Percentiles rank a stretch among this genome's conserved stretches.
These are phyloP conservation scores for Tripterygium wilfordii DNA, from an alignment of 177 flowering plant species.

Conservation along the genomic window DNA sequence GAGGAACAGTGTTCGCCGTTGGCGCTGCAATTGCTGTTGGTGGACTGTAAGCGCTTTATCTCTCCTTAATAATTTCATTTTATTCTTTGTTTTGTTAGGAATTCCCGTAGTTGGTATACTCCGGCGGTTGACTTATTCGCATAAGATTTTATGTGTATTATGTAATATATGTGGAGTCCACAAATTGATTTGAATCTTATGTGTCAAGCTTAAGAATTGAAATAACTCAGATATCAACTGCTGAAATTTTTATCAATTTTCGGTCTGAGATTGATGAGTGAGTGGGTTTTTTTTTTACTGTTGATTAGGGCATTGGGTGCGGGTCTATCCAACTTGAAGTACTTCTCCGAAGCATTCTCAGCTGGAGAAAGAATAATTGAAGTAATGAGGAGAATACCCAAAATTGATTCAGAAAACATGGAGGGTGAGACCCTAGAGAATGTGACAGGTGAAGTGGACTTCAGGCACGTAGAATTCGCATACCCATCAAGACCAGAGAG, in stretches of 20 bases:
- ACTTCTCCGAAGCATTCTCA: constrained; percentile 69
- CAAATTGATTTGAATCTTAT: too few relatives aligned
- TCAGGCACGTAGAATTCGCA: constrained; percentile 57
- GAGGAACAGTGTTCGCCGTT: constrained; percentile 78
- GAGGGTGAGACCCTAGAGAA: constrained; percentile 49
- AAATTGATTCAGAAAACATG: constrained; percentile 66
- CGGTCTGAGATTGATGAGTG: too few relatives aligned
- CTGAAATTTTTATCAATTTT: too few relatives aligned
- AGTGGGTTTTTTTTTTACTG: background rate
- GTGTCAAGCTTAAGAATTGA: too few relatives aligned
- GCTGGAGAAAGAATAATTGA: constrained; percentile 69
- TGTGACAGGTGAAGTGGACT: constrained; percentile 61
- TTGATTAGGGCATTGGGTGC: constrained; percentile 45
- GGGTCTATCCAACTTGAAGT: constrained; percentile 64
- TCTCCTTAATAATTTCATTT: background rate
- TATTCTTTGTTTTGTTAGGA: background rate
- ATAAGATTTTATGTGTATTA: too few relatives aligned
- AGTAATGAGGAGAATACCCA: constrained; percentile 64
- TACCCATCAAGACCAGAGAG: constrained; percentile 78
- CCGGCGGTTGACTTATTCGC: too few relatives aligned
- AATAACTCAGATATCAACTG: too few relatives aligned
- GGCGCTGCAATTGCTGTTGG: constrained; percentile 65
- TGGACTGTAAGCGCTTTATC: constrained; percentile 84
- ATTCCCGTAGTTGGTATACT: too few relatives aligned
- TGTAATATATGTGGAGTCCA: too few relatives aligned